Base-by-base conservation (phyloP, 2,329 filamentous ascomycete genomes). In the Fusarium bulbicola region DNA sequence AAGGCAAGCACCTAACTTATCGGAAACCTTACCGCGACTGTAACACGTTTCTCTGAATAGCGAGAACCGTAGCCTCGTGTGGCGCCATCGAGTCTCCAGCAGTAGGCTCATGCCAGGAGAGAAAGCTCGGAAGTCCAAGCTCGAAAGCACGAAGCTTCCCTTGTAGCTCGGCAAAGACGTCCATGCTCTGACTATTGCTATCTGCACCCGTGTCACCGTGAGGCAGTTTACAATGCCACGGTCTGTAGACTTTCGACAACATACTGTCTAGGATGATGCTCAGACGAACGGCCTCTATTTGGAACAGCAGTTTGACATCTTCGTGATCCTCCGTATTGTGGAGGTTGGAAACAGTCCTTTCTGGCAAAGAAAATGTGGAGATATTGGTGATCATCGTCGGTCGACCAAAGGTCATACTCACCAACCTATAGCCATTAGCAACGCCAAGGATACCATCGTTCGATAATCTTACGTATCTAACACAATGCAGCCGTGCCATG, bases 401-500 rank as follows among this genome's bases (percentile, higher is more conserved):
- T 2, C 56, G 15, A 11, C 56, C 56, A 6, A 59, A 59, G 4
- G 56, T 59, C 56, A 59, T 59, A 8, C 56, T 59, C 26, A 59
- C 56, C 15, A 59, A 20, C 15, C 56, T 59, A 8, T 20, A 30
- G 0, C 2, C 2, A 5, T 59, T 13, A 59, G 40, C 15, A 16
- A n/a, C n/a, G n/a, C n/a, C n/a, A n/a, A n/a, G n/a, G n/a, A n/a
- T n/a, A n/a, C n/a, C n/a, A n/a, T n/a, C n/a, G n/a, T n/a, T n/a
- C n/a, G n/a, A n/a, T n/a, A n/a, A n/a, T n/a, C n/a, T 47, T 59
- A 59, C 56, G 56, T 59, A 59, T 59, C 56, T 8, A 59, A 3
- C 7, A 59, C 42, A 10, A 59, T 59, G 24, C 42, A 59, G 2
- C 56, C 42, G 20, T 59, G 32, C 56, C 56, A 59, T 15, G 42